These are phyloP conservation scores for Mollisia scopiformis DNA, from an alignment of 2,329 filamentous ascomycete genomes.

Conservation along the genomic window DNA sequence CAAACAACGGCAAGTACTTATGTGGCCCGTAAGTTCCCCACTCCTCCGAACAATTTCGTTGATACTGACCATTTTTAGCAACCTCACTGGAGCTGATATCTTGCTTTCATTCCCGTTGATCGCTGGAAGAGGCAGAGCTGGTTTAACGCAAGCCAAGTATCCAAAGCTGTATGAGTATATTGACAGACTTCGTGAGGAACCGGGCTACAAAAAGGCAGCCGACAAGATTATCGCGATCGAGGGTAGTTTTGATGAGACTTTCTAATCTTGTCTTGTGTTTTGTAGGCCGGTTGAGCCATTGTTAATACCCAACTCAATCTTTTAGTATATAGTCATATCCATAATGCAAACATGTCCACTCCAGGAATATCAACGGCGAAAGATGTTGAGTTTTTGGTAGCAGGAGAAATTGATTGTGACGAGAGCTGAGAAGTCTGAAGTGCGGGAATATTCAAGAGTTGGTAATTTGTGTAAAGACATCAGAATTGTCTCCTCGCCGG, in stretches of 20 bases:
- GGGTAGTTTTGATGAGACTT: conserved; percentile 34
- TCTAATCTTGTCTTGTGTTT: conserved; percentile 2
- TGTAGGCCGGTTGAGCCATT: no score
- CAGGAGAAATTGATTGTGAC: no score
- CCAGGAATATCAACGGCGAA: neutral
- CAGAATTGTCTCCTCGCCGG: no score
- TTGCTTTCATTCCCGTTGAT: conserved; percentile 55
- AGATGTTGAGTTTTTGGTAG: neutral
- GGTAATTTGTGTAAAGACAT: no score
- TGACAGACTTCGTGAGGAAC: conserved; percentile 45
- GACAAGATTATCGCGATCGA: conserved; percentile 50
- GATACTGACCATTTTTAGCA: neutral
- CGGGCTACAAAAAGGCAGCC: conserved; percentile 48
- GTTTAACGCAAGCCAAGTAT: conserved; percentile 44
- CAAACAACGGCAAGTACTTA: conserved; percentile 51
- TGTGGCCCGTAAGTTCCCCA: conserved; percentile 42
- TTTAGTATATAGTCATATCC: neutral
- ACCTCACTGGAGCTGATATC: conserved; percentile 54
- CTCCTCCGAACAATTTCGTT: neutral
- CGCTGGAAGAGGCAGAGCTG: conserved; percentile 40
- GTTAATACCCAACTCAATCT: neutral
- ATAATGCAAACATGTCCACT: neutral
- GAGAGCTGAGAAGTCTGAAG: no score
- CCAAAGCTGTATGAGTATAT: conserved; percentile 50
- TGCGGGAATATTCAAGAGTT: no score